These are phyloP conservation scores for Trichoderma oligosporum DNA, from an alignment of 2,329 filamentous ascomycete genomes.

Conservation along the genomic window DNA sequence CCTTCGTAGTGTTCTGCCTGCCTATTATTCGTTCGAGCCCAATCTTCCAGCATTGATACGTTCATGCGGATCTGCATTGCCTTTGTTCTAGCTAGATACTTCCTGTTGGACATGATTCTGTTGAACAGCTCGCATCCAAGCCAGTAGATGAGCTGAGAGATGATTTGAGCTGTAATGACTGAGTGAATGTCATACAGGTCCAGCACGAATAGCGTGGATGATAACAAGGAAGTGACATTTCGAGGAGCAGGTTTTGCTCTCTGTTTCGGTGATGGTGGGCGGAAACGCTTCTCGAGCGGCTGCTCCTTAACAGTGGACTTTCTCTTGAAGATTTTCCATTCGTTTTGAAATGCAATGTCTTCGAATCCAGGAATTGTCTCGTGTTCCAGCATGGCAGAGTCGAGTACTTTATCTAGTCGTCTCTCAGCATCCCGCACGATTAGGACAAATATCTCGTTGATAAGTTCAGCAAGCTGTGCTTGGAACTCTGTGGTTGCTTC, in stretches of 20 bases:
- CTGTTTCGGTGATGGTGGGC: conserved; percentile 89
- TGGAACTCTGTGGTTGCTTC: conserved; percentile 85
- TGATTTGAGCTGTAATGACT: conserved; percentile 86
- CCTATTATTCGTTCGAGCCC: conserved; percentile 89
- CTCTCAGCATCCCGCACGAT: conserved; percentile 95
- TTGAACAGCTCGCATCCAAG: conserved; percentile 95
- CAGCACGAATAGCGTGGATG: conserved; percentile 92
- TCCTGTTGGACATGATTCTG: conserved; percentile 91
- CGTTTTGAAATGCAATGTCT: conserved; percentile 93
- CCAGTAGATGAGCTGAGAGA: conserved; percentile 94
- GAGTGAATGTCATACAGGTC: conserved; percentile 99
- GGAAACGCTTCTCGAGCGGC: conserved; percentile 82
- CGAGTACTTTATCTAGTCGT: conserved; percentile 91
- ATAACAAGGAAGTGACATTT: conserved; percentile 92
- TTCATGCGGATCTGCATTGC: conserved; percentile 99
- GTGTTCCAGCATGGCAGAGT: conserved; percentile 91
- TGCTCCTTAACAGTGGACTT: conserved; percentile 89
- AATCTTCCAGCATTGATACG: conserved; percentile 89
- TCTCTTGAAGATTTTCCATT: conserved; percentile 95
- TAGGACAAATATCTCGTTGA: conserved; percentile 97
- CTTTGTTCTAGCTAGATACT: conserved; percentile 92
- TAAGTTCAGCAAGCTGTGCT: conserved; percentile 84
- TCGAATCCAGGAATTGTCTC: conserved; percentile 98
- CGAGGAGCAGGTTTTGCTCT: conserved; percentile 87
- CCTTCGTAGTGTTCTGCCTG: conserved; percentile 94